phyloP scores from a whole-genome alignment of 257 asterid species.

The Coffea canephora region DNA sequence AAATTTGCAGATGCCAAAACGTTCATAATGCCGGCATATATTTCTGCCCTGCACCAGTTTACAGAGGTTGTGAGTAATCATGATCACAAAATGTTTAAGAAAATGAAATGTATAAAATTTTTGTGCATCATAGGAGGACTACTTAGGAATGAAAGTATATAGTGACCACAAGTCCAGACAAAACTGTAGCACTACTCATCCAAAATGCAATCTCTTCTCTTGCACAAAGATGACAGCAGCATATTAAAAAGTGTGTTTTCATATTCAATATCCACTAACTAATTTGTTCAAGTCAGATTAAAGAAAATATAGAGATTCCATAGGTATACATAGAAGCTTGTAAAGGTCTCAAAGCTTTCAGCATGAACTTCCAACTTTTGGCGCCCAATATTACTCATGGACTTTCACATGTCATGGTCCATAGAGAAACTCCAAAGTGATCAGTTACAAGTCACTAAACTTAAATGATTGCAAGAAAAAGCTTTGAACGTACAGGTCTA shows the following conservation, averaged over 20 bases:
- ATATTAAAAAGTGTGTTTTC: background rate
- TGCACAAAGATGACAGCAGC: background rate
- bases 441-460: background rate
- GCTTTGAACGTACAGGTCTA: slow-evolving; percentile 48
- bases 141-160: too few relatives aligned
- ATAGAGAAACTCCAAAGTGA: background rate
- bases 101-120: background rate
- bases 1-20: slow-evolving; percentile 35
- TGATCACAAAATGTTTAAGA: background rate
- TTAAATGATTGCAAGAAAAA: slow-evolving; percentile 11
- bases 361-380: background rate
- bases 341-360: background rate
- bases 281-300: background rate
- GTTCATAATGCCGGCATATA: slow-evolving; percentile 32
- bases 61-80: slow-evolving; percentile 1
- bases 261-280: background rate
- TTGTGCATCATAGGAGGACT: background rate
- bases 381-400: background rate
- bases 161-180: background rate
- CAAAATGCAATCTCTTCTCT: background rate
- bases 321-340: background rate
- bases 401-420: background rate
- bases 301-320: too few relatives aligned
- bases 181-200: background rate
- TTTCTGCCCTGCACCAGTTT: slow-evolving; percentile 28